phyloP scores from a whole-genome alignment of 1,284 basidiomycete genomes.

The Dichomitus squalens region DNA sequence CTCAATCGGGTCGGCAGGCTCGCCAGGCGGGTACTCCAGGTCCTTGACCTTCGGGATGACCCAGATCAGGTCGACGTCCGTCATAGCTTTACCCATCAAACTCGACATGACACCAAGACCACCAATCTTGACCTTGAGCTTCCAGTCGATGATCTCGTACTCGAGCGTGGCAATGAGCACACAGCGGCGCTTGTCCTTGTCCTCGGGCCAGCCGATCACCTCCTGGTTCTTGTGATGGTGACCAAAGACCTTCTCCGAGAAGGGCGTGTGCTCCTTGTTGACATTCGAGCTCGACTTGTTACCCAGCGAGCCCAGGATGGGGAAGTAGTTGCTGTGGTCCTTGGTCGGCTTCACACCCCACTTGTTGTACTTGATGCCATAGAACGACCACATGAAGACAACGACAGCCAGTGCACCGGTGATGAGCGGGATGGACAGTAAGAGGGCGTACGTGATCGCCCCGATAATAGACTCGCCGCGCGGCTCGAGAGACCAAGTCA shows the following conservation, averaged over 20 bases:
- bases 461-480: constrained; percentile 80
- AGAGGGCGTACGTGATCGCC: constrained; percentile 82
- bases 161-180: constrained; percentile 90
- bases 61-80: constrained; percentile 92
- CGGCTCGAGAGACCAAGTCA: constrained; percentile 79
- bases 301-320: constrained; percentile 66
- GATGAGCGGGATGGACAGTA: constrained; percentile 80
- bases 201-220: constrained; percentile 91
- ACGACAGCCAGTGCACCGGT: constrained; percentile 82
- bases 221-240: constrained; percentile 53
- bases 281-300: constrained; percentile 69
- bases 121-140: constrained; percentile 95
- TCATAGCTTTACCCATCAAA: constrained; percentile 96
- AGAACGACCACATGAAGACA: constrained; percentile 94
- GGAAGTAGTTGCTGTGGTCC: constrained; percentile 71
- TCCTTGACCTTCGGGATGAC: constrained; percentile 93
- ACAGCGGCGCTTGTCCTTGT: constrained; percentile 85
- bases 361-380: constrained; percentile 91
- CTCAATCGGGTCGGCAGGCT: constrained; percentile 89
- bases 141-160: constrained; percentile 96
- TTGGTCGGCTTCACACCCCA: constrained; percentile 80
- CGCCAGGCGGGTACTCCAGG: constrained; percentile 87
- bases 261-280: constrained; percentile 50
- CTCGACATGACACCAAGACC: constrained; percentile 96
- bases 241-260: constrained; percentile 69